These are phyloP conservation scores for Coemansia sp. DNA, from an alignment of 192 early-diverging fungal species.

Conservation along the genomic window DNA sequence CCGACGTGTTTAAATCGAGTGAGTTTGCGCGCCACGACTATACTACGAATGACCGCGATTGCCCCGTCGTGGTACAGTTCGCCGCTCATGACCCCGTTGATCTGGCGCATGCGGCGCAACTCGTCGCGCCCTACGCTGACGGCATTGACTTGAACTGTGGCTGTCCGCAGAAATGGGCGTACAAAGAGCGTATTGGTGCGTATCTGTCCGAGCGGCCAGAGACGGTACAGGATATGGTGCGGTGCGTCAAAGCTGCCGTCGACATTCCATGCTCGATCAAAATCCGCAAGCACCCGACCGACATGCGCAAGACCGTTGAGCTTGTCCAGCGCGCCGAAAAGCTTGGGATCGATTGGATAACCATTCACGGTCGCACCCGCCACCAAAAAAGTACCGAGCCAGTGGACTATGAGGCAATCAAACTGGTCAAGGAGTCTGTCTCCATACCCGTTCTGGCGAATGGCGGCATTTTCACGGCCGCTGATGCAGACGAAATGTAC, in stretches of 20 bases:
- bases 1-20: constrained; percentile 87
- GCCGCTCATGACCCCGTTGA: constrained; percentile 80
- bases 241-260: constrained; percentile 63
- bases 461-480: constrained; percentile 73
- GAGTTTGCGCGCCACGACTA: constrained; percentile 82
- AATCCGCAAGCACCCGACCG: constrained; percentile 72
- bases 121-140: constrained; percentile 74
- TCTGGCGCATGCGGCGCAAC: constrained; percentile 79
- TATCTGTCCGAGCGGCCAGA: constrained; percentile 88
- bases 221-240: constrained; percentile 87
- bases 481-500: constrained; percentile 77
- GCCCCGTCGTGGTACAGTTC: constrained; percentile 93
- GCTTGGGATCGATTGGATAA: constrained; percentile 86
- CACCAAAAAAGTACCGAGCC: constrained; percentile 78
- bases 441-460: constrained; percentile 85
- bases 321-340: constrained; percentile 79
- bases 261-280: constrained; percentile 82
- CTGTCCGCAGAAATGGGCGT: constrained; percentile 96
- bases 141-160: constrained; percentile 89
- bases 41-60: constrained; percentile 74
- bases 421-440: constrained; percentile 76
- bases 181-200: constrained; percentile 83
- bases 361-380: constrained; percentile 87
- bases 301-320: constrained; percentile 69
- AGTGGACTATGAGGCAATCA: constrained; percentile 78